Evolutionary conservation across 768 basidiomycete genomes (phyloP).

Genomic region (Lactarius sanguifluus): DNA sequence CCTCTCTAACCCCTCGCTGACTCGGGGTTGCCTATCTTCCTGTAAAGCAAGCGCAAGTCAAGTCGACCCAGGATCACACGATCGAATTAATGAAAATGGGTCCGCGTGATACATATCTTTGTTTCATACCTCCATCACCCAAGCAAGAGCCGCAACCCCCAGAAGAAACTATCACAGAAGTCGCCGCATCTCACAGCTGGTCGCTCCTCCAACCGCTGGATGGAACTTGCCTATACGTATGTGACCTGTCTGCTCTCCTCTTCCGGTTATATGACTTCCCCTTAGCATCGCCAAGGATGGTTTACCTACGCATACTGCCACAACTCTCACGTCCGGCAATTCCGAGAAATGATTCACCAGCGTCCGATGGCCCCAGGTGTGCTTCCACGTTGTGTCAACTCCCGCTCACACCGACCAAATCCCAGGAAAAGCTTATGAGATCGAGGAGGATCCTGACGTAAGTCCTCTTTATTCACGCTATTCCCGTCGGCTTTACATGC

Average conservation of each 20-base stretch:
- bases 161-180: constrained; percentile 58
- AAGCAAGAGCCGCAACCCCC: constrained; percentile 46
- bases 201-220: constrained; percentile 75
- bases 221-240: constrained; percentile 83
- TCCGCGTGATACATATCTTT: constrained; percentile 66
- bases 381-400: constrained; percentile 23
- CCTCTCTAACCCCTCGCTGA: constrained; percentile 12
- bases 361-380: constrained; percentile 68
- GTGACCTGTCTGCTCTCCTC: constrained; percentile 40
- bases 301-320: constrained; percentile 98
- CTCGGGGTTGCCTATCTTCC: background rate
- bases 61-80: constrained; percentile 41
- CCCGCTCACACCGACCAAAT: constrained; percentile 9
- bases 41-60: constrained; percentile 9
- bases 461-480: constrained; percentile 36
- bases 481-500: constrained; percentile 29
- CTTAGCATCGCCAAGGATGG: constrained; percentile 84
- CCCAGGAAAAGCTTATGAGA: constrained; percentile 62
- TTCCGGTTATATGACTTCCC: constrained; percentile 17
- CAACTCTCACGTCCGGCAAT: constrained; percentile 92
- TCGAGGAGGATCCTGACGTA: constrained; percentile 84
- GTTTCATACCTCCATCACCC: constrained; percentile 69
- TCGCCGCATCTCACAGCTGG: constrained; percentile 76
- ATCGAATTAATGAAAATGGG: constrained; percentile 79
- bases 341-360: constrained; percentile 74